Base-by-base conservation (phyloP, 148 eudicot species). In the Euryodendron excelsum region DNA sequence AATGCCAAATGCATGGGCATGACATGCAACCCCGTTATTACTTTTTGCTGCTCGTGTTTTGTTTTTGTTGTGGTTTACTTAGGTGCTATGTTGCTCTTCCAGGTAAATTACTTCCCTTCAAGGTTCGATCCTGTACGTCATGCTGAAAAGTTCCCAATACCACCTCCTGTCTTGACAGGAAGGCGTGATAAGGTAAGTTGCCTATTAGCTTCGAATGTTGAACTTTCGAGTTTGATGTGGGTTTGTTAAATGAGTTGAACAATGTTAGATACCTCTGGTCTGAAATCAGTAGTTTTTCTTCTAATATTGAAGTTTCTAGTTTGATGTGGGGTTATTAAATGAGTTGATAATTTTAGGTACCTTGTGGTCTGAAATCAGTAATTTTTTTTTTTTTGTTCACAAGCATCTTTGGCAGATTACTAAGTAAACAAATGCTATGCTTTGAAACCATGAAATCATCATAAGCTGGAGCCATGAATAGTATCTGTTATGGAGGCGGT, bases 31-130 rank as follows among this genome's bases (percentile, higher is more conserved):
- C 17, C 2, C 3, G 18, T 37, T 34, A 31, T 23, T 52, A 23
- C 31, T 23, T 36, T 73, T 72, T 73, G 28, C 64, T 73, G 45
- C 13, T 21, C 56, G 31, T 20, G 15, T 23, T 44, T 30, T 15
- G 33, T 47, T 71, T 71, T 12, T 13, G 48, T 60, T 60, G 14
- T 9, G 33, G 9, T 48, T 70, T 78, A 63, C 81, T 75, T 79
- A 30, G 45, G 74, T 77, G 25, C 72, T 81, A 6, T 62, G n/a
- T 55, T 74, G 34, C 47, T 44, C 75, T 81, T 73, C 50, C 78
- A 94, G 98, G 91, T 94, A 41, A 85, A 94, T 77, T 92, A 94
- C 87, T 94, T 94, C 89, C 97, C 98, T 74, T 95, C 98, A 71
- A 93, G 97, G 90, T 89, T 81, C 79, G 97, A 95, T 81, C 94